phyloP scores from a whole-genome alignment of 192 early-diverging fungal genomes.

The Entomortierella parvispora region DNA sequence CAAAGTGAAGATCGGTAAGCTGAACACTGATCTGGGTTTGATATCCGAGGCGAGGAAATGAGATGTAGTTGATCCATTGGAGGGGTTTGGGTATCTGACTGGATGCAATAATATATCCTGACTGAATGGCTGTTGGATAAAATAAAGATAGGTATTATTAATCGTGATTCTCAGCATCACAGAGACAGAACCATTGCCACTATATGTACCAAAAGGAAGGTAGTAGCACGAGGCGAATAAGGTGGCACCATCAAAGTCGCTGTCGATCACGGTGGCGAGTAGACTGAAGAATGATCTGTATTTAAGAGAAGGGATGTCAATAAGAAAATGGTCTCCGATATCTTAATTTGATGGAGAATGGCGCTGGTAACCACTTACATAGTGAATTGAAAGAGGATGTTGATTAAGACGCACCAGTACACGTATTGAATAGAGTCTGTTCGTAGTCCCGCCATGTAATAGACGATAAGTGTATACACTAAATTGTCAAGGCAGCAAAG shows the following conservation, averaged over 20 bases:
- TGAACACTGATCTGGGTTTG: slow-evolving; percentile 10
- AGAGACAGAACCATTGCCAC: background rate
- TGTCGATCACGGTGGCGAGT: background rate
- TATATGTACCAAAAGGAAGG: background rate
- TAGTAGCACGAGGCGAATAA: background rate
- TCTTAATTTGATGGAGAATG: too few species aligned
- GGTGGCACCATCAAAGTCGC: background rate
- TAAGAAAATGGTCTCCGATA: too few species aligned
- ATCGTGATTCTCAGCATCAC: background rate
- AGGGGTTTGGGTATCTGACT: slow-evolving; percentile 10
- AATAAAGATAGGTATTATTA: background rate
- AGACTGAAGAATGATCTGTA: slow-evolving; percentile 43
- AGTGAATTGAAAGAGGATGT: slow-evolving; percentile 6
- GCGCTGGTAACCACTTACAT: too few species aligned
- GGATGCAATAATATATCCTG: slow-evolving; percentile 9
- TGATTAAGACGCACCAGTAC: background rate
- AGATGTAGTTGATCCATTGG: slow-evolving; percentile 9
- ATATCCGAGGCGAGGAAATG: slow-evolving; percentile 8
- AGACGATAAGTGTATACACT: slow-evolving; percentile 13
- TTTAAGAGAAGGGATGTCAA: slow-evolving; percentile 35
- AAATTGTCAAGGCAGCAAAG: background rate
- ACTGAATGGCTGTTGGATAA: background rate
- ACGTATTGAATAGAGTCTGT: slow-evolving; percentile 4
- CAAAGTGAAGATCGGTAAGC: slow-evolving; percentile 9
- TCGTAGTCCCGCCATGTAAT: slow-evolving; percentile 9